Conservation (phyloP, 306 rosid species). For the Cicer yamashitae region DNA sequence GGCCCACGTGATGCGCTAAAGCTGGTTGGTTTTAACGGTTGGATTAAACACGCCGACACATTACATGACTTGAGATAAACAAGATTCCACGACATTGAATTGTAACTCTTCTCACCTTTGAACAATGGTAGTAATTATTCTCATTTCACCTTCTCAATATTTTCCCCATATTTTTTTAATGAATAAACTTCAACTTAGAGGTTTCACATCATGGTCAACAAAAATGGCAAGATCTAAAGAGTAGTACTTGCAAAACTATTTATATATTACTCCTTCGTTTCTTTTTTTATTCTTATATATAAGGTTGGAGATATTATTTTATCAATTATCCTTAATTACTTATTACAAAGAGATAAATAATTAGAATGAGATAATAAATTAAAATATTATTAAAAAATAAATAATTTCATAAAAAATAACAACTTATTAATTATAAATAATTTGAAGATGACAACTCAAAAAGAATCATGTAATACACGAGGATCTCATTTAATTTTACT, state of each 20-base stretch:
- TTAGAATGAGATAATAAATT: no score
- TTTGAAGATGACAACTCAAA: no score
- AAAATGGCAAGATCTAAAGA: background rate
- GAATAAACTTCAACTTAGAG: background rate
- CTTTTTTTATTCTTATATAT: no score
- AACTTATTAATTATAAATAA: no score
- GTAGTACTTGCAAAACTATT: background rate
- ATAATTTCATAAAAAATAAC: no score
- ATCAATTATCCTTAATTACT: no score
- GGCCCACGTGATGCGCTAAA: slow-evolving; percentile 46
- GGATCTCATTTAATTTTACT: no score
- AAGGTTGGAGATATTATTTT: no score
- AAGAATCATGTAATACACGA: no score
- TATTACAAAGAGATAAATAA: no score
- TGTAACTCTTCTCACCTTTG: background rate
- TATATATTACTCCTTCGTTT: no score
- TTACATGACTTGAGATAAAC: background rate
- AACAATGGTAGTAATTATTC: background rate
- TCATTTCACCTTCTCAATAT: background rate
- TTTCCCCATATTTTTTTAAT: background rate
- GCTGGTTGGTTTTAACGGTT: slow-evolving; percentile 41
- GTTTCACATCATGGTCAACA: background rate
- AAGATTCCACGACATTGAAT: slow-evolving; percentile 37
- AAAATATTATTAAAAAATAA: no score
- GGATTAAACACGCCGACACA: slow-evolving; percentile 44